Conservation (phyloP, 352 stramenopile species). For the Pythium monospermum region DNA sequence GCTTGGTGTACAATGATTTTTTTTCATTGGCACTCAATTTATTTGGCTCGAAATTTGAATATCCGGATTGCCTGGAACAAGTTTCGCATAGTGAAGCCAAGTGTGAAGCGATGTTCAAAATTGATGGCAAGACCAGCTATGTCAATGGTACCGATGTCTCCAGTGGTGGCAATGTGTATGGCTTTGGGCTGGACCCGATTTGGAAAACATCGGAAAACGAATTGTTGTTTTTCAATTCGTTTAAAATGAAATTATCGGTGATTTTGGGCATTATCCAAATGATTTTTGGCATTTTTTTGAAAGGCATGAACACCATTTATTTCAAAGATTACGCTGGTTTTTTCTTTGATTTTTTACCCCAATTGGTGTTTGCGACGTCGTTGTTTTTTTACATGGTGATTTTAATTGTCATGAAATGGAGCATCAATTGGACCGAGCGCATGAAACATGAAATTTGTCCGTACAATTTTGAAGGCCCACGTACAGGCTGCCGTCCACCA, state of each 20-base stretch:
- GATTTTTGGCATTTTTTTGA: constrained; percentile 96
- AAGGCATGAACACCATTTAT: constrained; percentile 95
- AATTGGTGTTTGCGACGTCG: constrained; percentile 93
- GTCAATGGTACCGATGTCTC: constrained; percentile 82
- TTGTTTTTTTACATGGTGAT: constrained; percentile 99
- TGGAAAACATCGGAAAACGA: constrained; percentile 98
- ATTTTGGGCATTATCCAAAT: constrained; percentile 99
- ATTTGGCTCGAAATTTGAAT: constrained; percentile 94
- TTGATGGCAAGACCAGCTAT: constrained; percentile 66
- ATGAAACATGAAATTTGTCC: constrained; percentile 91
- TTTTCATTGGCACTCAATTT: constrained; percentile 98
- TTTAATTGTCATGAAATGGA: constrained; percentile 99
- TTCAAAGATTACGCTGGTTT: constrained; percentile 95
- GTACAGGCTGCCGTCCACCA: constrained; percentile 94
- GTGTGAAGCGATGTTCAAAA: constrained; percentile 67
- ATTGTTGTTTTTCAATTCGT: constrained; percentile 99
- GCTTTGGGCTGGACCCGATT: constrained; percentile 96
- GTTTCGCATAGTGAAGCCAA: constrained; percentile 44
- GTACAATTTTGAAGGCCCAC: constrained; percentile 91
- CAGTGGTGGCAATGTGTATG: constrained; percentile 89
- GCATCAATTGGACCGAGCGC: constrained; percentile 96
- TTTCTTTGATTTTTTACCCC: constrained; percentile 97
- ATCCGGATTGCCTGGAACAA: constrained; percentile 71
- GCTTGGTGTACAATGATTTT: constrained; percentile 99
- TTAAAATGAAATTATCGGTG: constrained; percentile 99